phyloP scores from a whole-genome alignment of 148 eudicot genomes.

The Silene latifolia region DNA sequence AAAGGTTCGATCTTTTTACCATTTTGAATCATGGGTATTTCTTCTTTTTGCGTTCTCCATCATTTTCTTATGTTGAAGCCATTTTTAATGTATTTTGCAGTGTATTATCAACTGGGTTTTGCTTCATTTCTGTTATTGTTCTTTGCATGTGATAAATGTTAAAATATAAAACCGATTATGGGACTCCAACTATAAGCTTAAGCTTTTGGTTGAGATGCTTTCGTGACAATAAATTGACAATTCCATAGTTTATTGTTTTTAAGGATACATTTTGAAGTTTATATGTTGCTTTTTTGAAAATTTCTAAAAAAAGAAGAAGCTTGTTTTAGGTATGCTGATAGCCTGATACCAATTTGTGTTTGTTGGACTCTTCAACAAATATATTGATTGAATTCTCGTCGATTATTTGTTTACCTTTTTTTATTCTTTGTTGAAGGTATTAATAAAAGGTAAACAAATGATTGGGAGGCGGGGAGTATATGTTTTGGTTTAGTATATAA shows the following conservation, averaged over 20 bases:
- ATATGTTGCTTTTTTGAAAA: background rate
- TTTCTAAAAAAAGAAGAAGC: too few species aligned
- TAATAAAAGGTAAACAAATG: too few species aligned
- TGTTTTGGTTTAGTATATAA: too few species aligned
- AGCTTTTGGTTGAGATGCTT: too few species aligned
- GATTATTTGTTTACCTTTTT: too few species aligned
- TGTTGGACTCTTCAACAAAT: background rate
- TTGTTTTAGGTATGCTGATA: background rate
- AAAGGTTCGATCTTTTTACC: constrained; percentile 18
- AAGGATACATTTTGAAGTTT: background rate
- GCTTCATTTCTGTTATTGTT: background rate
- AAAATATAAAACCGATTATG: too few species aligned
- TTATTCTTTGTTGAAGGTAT: too few species aligned
- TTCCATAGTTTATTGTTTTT: background rate
- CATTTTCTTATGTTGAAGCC: background rate
- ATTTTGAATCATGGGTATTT: background rate
- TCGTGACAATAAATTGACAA: too few species aligned
- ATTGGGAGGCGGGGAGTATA: too few species aligned
- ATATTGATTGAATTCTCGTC: too few species aligned
- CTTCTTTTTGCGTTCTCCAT: background rate
- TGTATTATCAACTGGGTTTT: constrained; percentile 18
- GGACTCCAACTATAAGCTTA: too few species aligned
- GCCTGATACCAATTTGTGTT: background rate
- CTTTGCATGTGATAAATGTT: background rate
- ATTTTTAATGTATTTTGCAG: background rate